A percentile compares a stretch with the other conserved stretches of the same genome.
These are phyloP conservation scores for Fusarium kyushuense DNA, from an alignment of 2,329 filamentous ascomycete species.

Conservation along the genomic window DNA sequence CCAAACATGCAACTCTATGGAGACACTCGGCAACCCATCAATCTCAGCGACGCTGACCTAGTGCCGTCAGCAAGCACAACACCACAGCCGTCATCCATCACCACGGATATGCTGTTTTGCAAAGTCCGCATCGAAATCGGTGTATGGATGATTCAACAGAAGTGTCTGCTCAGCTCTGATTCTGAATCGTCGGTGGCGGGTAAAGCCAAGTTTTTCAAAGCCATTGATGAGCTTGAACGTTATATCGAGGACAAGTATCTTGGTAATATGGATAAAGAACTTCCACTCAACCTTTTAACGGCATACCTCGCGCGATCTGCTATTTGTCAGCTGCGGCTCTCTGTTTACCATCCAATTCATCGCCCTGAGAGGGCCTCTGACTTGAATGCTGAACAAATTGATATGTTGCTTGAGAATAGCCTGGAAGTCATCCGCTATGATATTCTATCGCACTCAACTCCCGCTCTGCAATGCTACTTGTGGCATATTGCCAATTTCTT, in stretches of 20 bases:
- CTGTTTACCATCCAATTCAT: slow-evolving; percentile 2
- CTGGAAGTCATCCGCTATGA: slow-evolving; percentile 3
- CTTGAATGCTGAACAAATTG: neutral
- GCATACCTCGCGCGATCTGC: slow-evolving; percentile 4
- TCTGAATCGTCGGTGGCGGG: neutral
- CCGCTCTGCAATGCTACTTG: neutral
- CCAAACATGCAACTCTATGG: slow-evolving; percentile 16
- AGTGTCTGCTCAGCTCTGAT: slow-evolving; percentile 1
- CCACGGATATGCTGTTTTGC: slow-evolving; percentile 12
- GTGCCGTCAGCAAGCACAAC: slow-evolving; percentile 7
- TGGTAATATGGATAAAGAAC: neutral
- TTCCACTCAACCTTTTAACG: slow-evolving; percentile 1
- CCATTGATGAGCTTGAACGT: slow-evolving; percentile 1
- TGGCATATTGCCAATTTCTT: slow-evolving; percentile 10
- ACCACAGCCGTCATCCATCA: neutral
- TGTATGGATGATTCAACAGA: slow-evolving; percentile 16
- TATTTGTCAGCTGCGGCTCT: slow-evolving; percentile 1
- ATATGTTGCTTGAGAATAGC: slow-evolving; percentile 2
- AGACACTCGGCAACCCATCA: slow-evolving; percentile 7
- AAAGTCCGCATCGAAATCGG: slow-evolving; percentile 16
- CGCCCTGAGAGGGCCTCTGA: neutral
- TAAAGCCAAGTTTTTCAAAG: slow-evolving; percentile 1
- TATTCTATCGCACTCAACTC: slow-evolving; percentile 1
- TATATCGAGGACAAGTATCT: slow-evolving; percentile 1
- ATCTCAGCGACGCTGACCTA: slow-evolving; percentile 11